Conservation (phyloP, 176 grass and related monocot genomes). For the Oryza coarctata region DNA sequence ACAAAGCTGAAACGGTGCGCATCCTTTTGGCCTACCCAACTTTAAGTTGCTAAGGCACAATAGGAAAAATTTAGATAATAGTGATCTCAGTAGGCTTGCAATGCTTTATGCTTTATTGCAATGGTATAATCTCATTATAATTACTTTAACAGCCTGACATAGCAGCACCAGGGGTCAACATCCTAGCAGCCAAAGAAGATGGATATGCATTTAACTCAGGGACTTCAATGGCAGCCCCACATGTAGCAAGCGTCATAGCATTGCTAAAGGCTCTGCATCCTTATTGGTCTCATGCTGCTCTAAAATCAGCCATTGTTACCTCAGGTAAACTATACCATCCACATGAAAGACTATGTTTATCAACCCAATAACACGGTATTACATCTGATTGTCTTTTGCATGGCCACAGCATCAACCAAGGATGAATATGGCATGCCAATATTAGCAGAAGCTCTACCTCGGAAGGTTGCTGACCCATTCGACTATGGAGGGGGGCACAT, state of each 20-base stretch:
- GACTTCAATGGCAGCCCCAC: slow-evolving; percentile 44
- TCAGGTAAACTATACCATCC: slow-evolving; percentile 23
- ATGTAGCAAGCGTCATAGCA: slow-evolving; percentile 41
- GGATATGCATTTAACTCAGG: slow-evolving; percentile 28
- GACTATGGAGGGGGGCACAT: slow-evolving; percentile 56
- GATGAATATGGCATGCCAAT: slow-evolving; percentile 43
- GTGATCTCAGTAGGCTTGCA: background rate
- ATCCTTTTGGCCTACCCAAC: background rate
- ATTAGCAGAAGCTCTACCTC: slow-evolving; percentile 38
- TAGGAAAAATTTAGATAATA: background rate
- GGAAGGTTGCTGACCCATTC: slow-evolving; percentile 53
- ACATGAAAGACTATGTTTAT: background rate
- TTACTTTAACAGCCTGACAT: slow-evolving; percentile 47
- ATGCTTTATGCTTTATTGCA: background rate
- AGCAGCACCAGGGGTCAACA: slow-evolving; percentile 47
- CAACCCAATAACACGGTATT: background rate
- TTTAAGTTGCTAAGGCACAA: background rate
- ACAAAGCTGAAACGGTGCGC: background rate
- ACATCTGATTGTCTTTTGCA: background rate
- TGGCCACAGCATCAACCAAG: slow-evolving; percentile 31
- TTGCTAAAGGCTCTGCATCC: slow-evolving; percentile 50
- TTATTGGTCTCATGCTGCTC: slow-evolving; percentile 44
- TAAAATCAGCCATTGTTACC: slow-evolving; percentile 53
- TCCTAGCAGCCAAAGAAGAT: slow-evolving; percentile 37
- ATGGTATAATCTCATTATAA: background rate